A percentile compares a stretch with the other conserved stretches of the same genome.
phyloP scores from a whole-genome alignment of 163 green algal species.

The Volvox carteri region DNA sequence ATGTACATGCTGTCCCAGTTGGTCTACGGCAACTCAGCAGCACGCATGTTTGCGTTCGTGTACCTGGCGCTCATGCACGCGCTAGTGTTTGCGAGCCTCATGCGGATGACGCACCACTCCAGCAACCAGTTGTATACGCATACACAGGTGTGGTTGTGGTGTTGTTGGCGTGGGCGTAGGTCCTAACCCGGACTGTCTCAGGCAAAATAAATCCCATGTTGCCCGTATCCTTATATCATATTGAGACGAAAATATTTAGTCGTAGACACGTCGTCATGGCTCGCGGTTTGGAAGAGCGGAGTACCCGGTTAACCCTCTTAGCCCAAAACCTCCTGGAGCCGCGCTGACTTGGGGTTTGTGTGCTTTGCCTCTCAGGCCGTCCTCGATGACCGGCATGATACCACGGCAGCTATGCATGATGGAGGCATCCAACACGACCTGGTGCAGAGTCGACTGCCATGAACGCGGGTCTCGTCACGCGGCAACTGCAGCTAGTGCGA shows the following conservation, averaged over 20 bases:
- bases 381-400: conserved; percentile 51
- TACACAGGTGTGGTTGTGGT: conserved; percentile 48
- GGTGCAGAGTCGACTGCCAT: conserved; percentile 17
- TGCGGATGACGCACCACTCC: conserved; percentile 71
- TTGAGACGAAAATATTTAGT: too few species aligned
- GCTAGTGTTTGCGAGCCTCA: conserved; percentile 78
- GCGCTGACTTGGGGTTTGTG: too few species aligned
- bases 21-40: conserved; percentile 76
- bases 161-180: too few species aligned
- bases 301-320: too few species aligned
- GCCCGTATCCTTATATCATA: too few species aligned
- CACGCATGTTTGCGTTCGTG: conserved; percentile 83
- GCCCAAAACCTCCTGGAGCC: too few species aligned
- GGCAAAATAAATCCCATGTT: too few species aligned
- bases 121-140: conserved; percentile 59
- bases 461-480: neutral
- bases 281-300: too few species aligned
- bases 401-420: conserved; percentile 58
- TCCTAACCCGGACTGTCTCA: too few species aligned
- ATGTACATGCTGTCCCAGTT: conserved; percentile 79
- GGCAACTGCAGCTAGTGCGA: too few species aligned
- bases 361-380: conserved; percentile 35
- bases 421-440: conserved; percentile 15
- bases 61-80: conserved; percentile 89
- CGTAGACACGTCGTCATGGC: too few species aligned